Base-by-base conservation (phyloP, 441 rosid genomes). In the Jatropha podagrica region DNA sequence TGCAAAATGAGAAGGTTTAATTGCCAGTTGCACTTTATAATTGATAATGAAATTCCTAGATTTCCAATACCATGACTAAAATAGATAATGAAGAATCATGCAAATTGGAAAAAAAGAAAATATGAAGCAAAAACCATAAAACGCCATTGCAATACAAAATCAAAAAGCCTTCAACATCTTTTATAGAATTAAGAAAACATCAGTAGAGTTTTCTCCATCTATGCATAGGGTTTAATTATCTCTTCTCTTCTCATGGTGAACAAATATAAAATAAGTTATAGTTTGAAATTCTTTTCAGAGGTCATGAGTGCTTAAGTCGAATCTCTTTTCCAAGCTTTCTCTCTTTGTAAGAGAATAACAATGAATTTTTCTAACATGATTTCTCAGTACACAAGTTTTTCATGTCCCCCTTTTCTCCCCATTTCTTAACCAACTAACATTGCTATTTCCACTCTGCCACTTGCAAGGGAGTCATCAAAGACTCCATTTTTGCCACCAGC, bases 1-100 rank as follows among this genome's bases (percentile, higher is more conserved):
- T 26, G 60, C 56, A 75, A 27, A 48, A 10, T 71, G 20, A 64
- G 60, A 41, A 62, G 48, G 71, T 41, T 56, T 63, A 58, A 48
- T 52, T 60, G 66, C 41, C 42, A 14, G 18, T 68, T 44, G 26
- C 5, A 23, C 46, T 63, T 70, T 27, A 13, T 18, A n/a, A 42
- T 27, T 20, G 56, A 46, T 41, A 54, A 65, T 40, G 23, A 5
- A 52, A 20, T 23, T 40, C 23, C 18, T 37, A n/a, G 59, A 9
- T 60, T 71, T 61, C 41, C 60, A 68, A 26, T 37, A 17, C 37
- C 10, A 60, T 46, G 12, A 4, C 54, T 44, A 26, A 46, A 26
- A 66, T 2, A 3, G 37, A 8, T 7, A 42, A 59, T 41, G 12
- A 15, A 5, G 32, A 65, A 65, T 55, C 55, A 74, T 18, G 54